Evolutionary conservation across 2,329 filamentous ascomycete species (phyloP).

Genomic region (Pseudogymnoascus sp.): DNA sequence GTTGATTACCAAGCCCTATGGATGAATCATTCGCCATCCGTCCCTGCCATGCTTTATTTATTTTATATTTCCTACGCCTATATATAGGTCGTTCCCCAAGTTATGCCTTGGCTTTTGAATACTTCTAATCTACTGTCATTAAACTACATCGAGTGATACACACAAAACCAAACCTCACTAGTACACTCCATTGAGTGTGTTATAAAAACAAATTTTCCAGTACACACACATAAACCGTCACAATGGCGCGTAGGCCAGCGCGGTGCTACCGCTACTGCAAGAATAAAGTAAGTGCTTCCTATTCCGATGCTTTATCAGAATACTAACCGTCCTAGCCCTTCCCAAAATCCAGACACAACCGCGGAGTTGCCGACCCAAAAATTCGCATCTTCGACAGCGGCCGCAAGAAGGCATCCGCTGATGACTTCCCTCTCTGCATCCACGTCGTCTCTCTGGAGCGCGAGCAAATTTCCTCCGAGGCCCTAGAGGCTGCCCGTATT

Average conservation of each 20-base stretch:
- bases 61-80: slow-evolving; percentile 8
- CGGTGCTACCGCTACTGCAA: slow-evolving; percentile 99
- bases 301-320: slow-evolving; percentile 13
- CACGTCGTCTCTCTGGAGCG: slow-evolving; percentile 99
- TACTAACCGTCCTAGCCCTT: slow-evolving; percentile 59
- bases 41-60: background rate
- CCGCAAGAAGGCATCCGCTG: slow-evolving; percentile 96
- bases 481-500: slow-evolving; percentile 98
- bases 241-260: slow-evolving; percentile 98
- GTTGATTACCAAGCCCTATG: background rate
- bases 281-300: slow-evolving; percentile 78
- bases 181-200: slow-evolving; percentile 1
- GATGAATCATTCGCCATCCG: slow-evolving; percentile 2
- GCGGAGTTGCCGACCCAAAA: slow-evolving; percentile 83
- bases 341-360: slow-evolving; percentile 99
- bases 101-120: slow-evolving; percentile 3
- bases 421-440: slow-evolving; percentile 98
- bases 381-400: slow-evolving; percentile 98
- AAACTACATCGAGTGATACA: slow-evolving; percentile 1
- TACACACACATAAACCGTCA: slow-evolving; percentile 51
- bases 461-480: slow-evolving; percentile 99
- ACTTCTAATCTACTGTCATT: background rate
- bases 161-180: background rate
- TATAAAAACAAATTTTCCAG: background rate
- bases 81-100: slow-evolving; percentile 5